Evolutionary conservation across 345 rosid genomes (phyloP).

Genomic region (Capsella bursapastoris): DNA sequence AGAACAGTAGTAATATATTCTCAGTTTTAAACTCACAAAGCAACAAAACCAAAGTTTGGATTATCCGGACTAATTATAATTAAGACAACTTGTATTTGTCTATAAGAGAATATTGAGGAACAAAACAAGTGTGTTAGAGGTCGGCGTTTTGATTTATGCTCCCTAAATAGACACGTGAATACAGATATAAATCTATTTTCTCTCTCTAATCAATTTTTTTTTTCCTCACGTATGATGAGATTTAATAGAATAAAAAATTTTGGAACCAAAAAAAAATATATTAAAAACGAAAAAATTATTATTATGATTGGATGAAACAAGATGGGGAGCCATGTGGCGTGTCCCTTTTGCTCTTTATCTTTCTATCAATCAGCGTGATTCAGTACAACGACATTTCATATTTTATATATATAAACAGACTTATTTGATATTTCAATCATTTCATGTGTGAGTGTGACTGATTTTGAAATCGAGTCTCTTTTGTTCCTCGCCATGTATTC

Average conservation of each 20-base stretch:
- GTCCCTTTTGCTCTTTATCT: constrained; percentile 32
- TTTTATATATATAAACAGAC: constrained; percentile 6
- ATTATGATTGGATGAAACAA: constrained; percentile 26
- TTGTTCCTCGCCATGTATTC: constrained; percentile 34
- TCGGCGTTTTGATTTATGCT: constrained; percentile 16
- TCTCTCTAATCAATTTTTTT: neutral
- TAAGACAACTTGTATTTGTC: constrained; percentile 18
- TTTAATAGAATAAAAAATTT: neutral
- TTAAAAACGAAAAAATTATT: neutral
- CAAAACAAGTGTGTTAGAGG: constrained; percentile 15
- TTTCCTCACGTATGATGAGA: neutral
- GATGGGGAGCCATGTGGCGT: constrained; percentile 45
- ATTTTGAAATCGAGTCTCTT: constrained; percentile 29
- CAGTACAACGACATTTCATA: constrained; percentile 41
- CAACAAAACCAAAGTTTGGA: constrained; percentile 13
- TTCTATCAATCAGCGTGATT: constrained; percentile 36
- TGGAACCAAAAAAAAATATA: no score
- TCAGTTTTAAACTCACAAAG: neutral
- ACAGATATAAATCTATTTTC: constrained; percentile 9
- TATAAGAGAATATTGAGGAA: constrained; percentile 8
- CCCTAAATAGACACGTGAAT: constrained; percentile 36
- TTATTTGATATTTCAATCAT: constrained; percentile 32
- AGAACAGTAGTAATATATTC: neutral
- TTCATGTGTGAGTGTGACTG: constrained; percentile 37
- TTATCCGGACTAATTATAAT: neutral